Evolutionary conservation across 148 eudicot genomes (phyloP), one percentile per base, ranked within the genome.

Genomic region (Drosera capensis): DNA sequence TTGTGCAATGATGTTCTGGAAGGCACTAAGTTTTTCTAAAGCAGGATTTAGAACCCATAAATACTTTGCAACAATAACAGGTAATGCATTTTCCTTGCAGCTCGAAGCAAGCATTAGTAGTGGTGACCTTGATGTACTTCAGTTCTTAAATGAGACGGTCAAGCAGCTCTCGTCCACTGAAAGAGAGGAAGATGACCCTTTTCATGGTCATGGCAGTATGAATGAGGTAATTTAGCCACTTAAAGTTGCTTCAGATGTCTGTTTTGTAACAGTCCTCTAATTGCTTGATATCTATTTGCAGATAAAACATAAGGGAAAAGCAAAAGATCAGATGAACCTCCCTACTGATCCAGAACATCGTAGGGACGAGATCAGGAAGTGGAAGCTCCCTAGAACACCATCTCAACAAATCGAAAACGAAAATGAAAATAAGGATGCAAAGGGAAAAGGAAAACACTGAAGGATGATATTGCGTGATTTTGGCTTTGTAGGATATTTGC

Each of bases 91-190:
- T 45, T 29, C 16, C 56, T 66, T 56, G 56, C 73, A 92, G 99
- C 75, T 92, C 31, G 99, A 85, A 68, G 78, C 80, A 38, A 85
- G 88, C 49, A 67, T 78, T 15, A 64, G 45, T 56, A 79, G 61
- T 59, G 94, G 95, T 50, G 88, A 85, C 68, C 58, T 81, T 54
- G 75, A 64, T 42, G 71, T 66, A 34, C 72, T 85, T 42, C 58
- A 62, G 51, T 42, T 76, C 46, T 70, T 84, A 45, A 68, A 55
- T 43, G 74, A 65, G 53, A 58, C 57, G 38, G 43, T 63, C 12
- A 68, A 59, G 55, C 60, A 48, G 26, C 17, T 64, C 19, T 72
- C 75, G 24, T 60, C 75, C 24, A 15, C 25, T 37, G 22, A 45
- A 26, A 43, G 56, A 48, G 68, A 58, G 63, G 71, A 71, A 53